Conservation (phyloP, 2,329 filamentous ascomycete species). For the Ascochyta lentis region DNA sequence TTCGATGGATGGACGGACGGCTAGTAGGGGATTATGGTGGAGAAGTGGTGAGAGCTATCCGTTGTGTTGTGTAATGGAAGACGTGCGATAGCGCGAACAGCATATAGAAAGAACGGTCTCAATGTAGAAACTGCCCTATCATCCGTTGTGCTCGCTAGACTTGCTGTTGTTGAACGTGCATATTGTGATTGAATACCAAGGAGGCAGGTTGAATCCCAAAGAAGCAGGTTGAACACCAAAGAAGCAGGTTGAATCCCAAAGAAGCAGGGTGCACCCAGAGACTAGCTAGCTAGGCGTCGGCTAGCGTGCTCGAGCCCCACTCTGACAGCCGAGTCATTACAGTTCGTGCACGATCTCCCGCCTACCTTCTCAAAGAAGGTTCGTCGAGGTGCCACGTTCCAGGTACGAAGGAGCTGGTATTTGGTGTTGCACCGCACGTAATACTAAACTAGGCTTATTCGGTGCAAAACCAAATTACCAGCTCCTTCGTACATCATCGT, state of each 20-base stretch:
- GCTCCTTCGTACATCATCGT: background rate
- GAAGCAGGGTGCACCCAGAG: conserved; percentile 6
- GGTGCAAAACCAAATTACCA: too few species aligned
- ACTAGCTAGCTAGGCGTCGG: background rate
- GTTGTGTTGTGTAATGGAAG: conserved; percentile 6
- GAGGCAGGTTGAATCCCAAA: too few species aligned
- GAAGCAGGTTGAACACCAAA: background rate
- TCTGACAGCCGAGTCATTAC: background rate
- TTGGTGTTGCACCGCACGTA: too few species aligned
- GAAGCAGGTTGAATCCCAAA: conserved; percentile 1
- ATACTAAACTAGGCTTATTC: too few species aligned
- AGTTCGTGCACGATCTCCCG: background rate
- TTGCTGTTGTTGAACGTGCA: conserved; percentile 10
- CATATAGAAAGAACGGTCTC: conserved; percentile 4
- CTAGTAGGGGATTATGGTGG: conserved; percentile 3
- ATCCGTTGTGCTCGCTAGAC: conserved; percentile 4
- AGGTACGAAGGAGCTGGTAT: background rate
- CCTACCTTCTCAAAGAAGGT: background rate
- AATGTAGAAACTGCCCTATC: conserved; percentile 1
- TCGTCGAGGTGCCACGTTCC: background rate
- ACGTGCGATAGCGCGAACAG: conserved; percentile 8
- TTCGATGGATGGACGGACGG: conserved; percentile 4
- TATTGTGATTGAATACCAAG: background rate
- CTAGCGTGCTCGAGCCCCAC: conserved; percentile 6
- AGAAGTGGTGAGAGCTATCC: conserved; percentile 7